Evolutionary conservation across 805 yeast genomes (phyloP), one percentile per base, ranked within the genome.

Genomic region (Zygoascus tannicola): DNA sequence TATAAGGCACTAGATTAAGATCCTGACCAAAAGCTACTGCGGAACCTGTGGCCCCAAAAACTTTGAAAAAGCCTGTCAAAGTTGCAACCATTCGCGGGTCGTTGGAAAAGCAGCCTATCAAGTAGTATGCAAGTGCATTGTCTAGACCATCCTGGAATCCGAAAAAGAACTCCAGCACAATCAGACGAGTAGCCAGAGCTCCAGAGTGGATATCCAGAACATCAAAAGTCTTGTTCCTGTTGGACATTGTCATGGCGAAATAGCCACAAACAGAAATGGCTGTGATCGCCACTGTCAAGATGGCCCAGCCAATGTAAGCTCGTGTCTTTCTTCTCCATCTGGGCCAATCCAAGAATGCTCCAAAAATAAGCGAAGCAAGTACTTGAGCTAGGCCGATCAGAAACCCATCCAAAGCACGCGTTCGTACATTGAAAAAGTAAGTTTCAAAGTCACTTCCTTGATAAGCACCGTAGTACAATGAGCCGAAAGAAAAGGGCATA

Each of bases 401-500:
- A 38, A 76, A 63, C n/a, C 78, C 74, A 63, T 77, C 76, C 53
- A 76, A 67, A 3, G 81, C 74, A 50, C 82, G 67, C 14, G 82
- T 73, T 57, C 80, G 67, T 44, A 76, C 58, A 52, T 71, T 74
- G 59, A 76, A 76, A 41, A 73, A 64, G 19, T 71, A 73, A 33
- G 71, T 73, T 54, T 76, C 75, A 58, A 71, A 67, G 47, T 73
- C 75, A 55, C 75, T 75, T 52, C 73, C 75, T 59, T 77, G 81
- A 58, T 76, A 77, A 4, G 47, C 48, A 32, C 80, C 72, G 65
- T 76, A 75, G 63, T 74, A 76, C 76, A 76, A 75, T 63, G 76
- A 76, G 20, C 81, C 74, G 68, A 51, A 74, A 69, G 56, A 76
- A 76, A 75, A 75, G 69, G 81, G 82, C 66, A 77, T 69, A 58